Percentiles rank a stretch among this genome's conserved stretches.
These are phyloP conservation scores for Prillingera fragicola DNA, from an alignment of 1,284 basidiomycete species.

Conservation along the genomic window DNA sequence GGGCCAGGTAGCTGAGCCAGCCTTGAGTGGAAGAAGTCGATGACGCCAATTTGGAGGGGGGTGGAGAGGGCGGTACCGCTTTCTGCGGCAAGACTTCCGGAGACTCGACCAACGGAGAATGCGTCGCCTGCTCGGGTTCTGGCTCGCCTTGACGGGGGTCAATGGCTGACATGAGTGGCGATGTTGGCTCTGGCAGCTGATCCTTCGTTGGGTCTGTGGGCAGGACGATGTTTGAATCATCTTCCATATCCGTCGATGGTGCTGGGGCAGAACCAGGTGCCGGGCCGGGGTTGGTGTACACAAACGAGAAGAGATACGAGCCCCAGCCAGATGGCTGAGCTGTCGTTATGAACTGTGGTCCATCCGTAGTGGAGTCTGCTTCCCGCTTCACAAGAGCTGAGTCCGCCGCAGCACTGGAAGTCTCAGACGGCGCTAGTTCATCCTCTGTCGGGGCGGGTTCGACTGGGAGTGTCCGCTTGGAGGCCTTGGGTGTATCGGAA, in stretches of 20 bases:
- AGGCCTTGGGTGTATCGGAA: neutral
- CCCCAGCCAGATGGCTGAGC: slow-evolving; percentile 23
- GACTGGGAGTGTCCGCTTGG: neutral
- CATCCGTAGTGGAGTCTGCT: neutral
- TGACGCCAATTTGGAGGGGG: slow-evolving; percentile 3
- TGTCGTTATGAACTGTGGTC: slow-evolving; percentile 1
- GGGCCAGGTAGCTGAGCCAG: slow-evolving; percentile 43
- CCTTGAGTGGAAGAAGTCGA: slow-evolving; percentile 26
- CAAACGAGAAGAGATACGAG: slow-evolving; percentile 29
- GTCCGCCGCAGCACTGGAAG: neutral
- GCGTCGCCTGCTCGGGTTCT: too few relatives aligned
- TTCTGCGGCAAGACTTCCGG: too few relatives aligned
- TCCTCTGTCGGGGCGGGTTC: neutral
- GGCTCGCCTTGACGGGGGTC: too few relatives aligned
- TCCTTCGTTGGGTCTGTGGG: slow-evolving; percentile 13
- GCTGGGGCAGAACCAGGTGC: too few relatives aligned
- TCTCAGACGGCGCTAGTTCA: neutral
- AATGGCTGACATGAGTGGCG: too few relatives aligned
- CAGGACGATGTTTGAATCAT: slow-evolving; percentile 5
- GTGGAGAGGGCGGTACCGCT: too few relatives aligned
- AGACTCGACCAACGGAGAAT: too few relatives aligned
- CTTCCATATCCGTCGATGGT: too few relatives aligned
- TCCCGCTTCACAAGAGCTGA: neutral
- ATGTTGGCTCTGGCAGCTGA: too few relatives aligned
- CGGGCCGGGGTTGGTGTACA: slow-evolving; percentile 16